Evolutionary conservation across 2,329 filamentous ascomycete species (phyloP).

Genomic region (Pseudopithomyces chartarum): DNA sequence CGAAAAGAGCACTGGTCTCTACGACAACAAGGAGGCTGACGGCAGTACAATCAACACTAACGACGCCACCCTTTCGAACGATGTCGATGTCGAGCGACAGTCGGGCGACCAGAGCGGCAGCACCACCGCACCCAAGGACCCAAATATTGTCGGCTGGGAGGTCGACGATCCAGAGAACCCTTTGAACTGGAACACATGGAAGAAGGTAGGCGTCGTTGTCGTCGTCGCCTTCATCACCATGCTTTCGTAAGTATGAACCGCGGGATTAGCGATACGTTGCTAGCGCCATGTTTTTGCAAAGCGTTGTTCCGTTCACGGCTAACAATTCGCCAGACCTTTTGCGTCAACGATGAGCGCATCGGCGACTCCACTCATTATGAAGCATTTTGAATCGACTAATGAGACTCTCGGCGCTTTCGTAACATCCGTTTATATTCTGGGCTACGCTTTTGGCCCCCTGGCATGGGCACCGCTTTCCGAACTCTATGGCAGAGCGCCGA

Average conservation of each 20-base stretch:
- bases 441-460: slow-evolving; percentile 25
- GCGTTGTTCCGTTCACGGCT: not conserved
- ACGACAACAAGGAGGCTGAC: not conserved
- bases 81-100: slow-evolving; percentile 1
- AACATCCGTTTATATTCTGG: slow-evolving; percentile 27
- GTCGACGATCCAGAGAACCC: slow-evolving; percentile 30
- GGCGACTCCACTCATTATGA: slow-evolving; percentile 6
- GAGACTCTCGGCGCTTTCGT: slow-evolving; percentile 9
- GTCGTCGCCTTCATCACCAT: slow-evolving; percentile 12
- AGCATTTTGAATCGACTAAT: slow-evolving; percentile 10
- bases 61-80: not conserved
- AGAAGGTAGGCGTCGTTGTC: slow-evolving; percentile 4
- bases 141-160: slow-evolving; percentile 62
- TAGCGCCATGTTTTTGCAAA: not conserved
- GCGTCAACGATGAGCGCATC: slow-evolving; percentile 10
- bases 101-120: not conserved
- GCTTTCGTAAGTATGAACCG: slow-evolving; percentile 8
- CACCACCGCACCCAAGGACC: slow-evolving; percentile 30
- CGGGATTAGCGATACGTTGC: not conserved
- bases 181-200: slow-evolving; percentile 13
- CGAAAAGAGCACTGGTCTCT: not conserved
- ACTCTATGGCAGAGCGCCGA: slow-evolving; percentile 24
- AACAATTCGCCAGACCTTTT: slow-evolving; percentile 2
- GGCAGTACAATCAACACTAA: not conserved
- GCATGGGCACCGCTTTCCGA: slow-evolving; percentile 29